Conservation (phyloP, 1,284 basidiomycete genomes). For the Tausonia pullulans region DNA sequence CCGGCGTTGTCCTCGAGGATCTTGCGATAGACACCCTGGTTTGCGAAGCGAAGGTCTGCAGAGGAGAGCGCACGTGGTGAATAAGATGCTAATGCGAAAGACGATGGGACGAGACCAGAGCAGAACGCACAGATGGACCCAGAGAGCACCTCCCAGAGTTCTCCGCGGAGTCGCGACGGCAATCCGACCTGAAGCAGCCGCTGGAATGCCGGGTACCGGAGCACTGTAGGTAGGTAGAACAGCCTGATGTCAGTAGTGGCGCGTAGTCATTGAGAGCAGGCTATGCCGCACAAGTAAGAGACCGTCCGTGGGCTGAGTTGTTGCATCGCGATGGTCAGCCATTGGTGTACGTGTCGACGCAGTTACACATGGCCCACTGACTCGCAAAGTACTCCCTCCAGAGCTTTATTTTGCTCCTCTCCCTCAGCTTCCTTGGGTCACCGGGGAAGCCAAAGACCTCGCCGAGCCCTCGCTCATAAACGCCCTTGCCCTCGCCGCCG, state of each 20-base stretch:
- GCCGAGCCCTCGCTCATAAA: constrained; percentile 74
- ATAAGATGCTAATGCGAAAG: neutral
- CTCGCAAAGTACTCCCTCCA: constrained; percentile 83
- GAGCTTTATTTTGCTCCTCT: constrained; percentile 93
- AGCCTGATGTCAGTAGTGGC: too few relatives aligned
- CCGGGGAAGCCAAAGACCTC: constrained; percentile 84
- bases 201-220: constrained; percentile 93
- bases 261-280: neutral
- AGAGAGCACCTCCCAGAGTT: constrained; percentile 96
- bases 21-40: constrained; percentile 73
- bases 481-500: constrained; percentile 38
- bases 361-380: constrained; percentile 32
- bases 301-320: constrained; percentile 31
- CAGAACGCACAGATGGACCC: constrained; percentile 60
- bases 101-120: neutral
- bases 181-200: constrained; percentile 94
- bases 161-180: constrained; percentile 86
- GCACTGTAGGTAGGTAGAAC: constrained; percentile 44
- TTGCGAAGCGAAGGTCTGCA: constrained; percentile 63
- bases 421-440: constrained; percentile 86
- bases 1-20: constrained; percentile 71
- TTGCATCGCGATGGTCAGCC: neutral
- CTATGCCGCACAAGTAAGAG: constrained; percentile 30
- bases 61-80: neutral
- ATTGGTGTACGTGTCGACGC: neutral